Evolutionary conservation across 768 basidiomycete genomes (phyloP), one percentile per base, ranked within the genome.

Genomic region (Amanita exitialis): DNA sequence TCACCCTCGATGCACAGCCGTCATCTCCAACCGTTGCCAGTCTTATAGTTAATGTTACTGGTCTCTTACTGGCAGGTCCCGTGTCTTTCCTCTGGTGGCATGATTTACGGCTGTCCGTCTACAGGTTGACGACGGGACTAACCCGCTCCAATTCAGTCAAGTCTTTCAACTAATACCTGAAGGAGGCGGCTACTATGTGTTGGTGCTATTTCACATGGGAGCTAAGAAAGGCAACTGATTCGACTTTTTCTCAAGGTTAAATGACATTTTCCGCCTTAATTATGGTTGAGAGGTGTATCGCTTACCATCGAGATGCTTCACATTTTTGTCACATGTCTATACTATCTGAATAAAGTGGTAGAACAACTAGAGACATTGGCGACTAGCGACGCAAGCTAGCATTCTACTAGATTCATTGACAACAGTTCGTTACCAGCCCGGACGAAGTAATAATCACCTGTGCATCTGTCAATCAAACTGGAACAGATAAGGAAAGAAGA

Each of bases 241-340:
- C 39, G 53, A 28, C 56, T 4, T 20, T 32, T 8, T 43, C 10
- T 42, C 28, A 1, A 90, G 89, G 50, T 71, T 76, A 62, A 95
- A 95, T 66, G 90, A 94, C 64, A 82, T 94, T 54, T 94, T 96
- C 87, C 86, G 90, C 56, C 83, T 92, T 67, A 90, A 90, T 71
- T 78, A 80, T 62, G 85, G 79, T 57, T 36, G 32, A 36, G 72
- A 63, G 62, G 65, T 23, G 35, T 30, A 34, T 7, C 25, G 42
- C 30, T 37, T 12, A 8, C 6, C 7, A 15, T 23, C 12, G 13
- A 21, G 16, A 35, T 9, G 2, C 12, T 20, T 27, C 30, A 7
- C 32, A 10, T 35, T 25, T 35, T 15, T 20, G 37, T 36, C 23
- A 23, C n/a, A 21, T n/a, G 18, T 34, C 13, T 15, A 16, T 30